Evolutionary conservation across 2,329 filamentous ascomycete species (phyloP), one percentile per base, ranked within the genome.

Genomic region (Verticillium dahliae): DNA sequence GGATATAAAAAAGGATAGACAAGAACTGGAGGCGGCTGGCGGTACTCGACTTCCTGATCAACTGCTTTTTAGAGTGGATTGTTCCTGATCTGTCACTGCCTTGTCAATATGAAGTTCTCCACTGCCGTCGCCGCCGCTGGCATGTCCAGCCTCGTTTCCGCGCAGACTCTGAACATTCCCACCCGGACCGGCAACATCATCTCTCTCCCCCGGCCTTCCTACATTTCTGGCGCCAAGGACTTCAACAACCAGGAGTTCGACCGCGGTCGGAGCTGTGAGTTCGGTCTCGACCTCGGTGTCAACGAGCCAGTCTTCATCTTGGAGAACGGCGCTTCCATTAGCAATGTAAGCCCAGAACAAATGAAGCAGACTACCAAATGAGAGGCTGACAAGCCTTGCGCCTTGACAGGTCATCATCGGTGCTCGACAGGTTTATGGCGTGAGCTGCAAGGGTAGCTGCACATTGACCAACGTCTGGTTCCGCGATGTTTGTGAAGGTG

Each of bases 361-460:
- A 37, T 18, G 31, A 15, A 15, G 9, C 45, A 10, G 4, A 10
- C 18, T 27, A 22, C 9, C 45, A 22, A 11, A 7, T 50, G 9
- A 9, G 35, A 37, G 9, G 7, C 45, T 50, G 9, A 35, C 13
- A 3, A 27, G 11, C 35, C 22, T 56, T 27, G 33, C 2, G 38
- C 6, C 9, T 6, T 31, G 33, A 11, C 22, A 58, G 56, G 56
- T 80, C 68, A 82, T 84, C 68, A 83, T 83, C 60, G 80, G 82
- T 27, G 74, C 74, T 15, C 75, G 78, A 62, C 74, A 82, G 63
- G 74, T 77, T 38, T 81, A 81, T 69, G 81, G 76, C 59, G 76
- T 83, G 34, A 80, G 83, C 72, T 83, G 81, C 70, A 69, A 76
- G 59, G 80, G 78, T 38, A 70, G 75, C 14, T 82, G 80, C 66